Evolutionary conservation across 768 basidiomycete genomes (phyloP).

Genomic region (Naganishia randhawae): DNA sequence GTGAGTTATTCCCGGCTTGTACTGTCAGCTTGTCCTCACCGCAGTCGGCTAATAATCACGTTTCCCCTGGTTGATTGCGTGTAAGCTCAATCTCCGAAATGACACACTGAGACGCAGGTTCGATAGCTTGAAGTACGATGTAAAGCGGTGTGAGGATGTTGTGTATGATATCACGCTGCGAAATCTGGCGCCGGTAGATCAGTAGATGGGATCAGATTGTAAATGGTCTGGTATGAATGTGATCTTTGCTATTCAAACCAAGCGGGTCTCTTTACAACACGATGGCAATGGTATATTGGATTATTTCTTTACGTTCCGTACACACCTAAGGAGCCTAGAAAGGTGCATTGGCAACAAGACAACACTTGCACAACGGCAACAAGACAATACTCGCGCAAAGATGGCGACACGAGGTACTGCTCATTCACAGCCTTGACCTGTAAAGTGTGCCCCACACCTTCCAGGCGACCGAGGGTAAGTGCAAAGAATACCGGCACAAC

Average conservation of each 20-base stretch:
- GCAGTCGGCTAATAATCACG: too few relatives aligned
- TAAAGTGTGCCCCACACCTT: background rate
- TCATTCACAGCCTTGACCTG: background rate
- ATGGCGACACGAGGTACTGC: too few relatives aligned
- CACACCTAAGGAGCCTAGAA: too few relatives aligned
- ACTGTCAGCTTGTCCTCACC: too few relatives aligned
- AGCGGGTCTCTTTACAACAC: background rate
- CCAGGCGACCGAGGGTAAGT: too few relatives aligned
- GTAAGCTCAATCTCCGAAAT: slow-evolving; percentile 53
- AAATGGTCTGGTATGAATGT: background rate
- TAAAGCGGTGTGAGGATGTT: slow-evolving; percentile 53
- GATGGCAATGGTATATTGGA: background rate
- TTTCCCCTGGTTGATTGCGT: background rate
- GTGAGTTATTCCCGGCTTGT: slow-evolving; percentile 32
- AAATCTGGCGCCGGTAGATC: slow-evolving; percentile 35
- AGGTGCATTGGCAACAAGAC: too few relatives aligned
- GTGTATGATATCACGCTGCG: slow-evolving; percentile 52
- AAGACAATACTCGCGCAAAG: background rate
- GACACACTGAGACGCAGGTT: slow-evolving; percentile 52
- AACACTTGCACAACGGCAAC: too few relatives aligned
- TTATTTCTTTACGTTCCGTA: background rate
- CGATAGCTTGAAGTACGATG: slow-evolving; percentile 53
- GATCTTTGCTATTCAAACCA: too few relatives aligned
- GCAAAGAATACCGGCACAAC: too few relatives aligned
- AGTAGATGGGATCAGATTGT: background rate